phyloP scores from a whole-genome alignment of 176 grass and related monocot genomes.

The Oryza meridionalis region DNA sequence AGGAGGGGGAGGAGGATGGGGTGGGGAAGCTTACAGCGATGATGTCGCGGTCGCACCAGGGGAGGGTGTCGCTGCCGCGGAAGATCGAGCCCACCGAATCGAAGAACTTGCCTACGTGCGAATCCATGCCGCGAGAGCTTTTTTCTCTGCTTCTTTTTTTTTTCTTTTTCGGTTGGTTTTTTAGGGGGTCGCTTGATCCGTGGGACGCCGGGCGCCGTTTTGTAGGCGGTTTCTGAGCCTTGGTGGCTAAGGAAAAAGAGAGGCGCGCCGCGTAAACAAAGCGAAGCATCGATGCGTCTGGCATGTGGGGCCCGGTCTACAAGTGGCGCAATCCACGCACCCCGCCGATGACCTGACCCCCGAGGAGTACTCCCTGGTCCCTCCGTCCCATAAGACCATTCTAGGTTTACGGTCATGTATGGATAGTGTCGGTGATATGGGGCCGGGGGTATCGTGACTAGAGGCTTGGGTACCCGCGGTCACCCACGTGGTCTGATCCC shows the following conservation, averaged over 20 bases:
- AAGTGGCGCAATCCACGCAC: too few species aligned
- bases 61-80: constrained; percentile 66
- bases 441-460: too few species aligned
- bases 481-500: too few species aligned
- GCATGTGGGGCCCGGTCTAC: too few species aligned
- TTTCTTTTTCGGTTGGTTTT: background rate
- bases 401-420: too few species aligned
- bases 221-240: constrained; percentile 19
- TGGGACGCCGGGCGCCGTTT: constrained; percentile 8
- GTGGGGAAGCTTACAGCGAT: constrained; percentile 61
- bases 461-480: too few species aligned
- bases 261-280: background rate
- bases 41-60: constrained; percentile 76
- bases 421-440: too few species aligned
- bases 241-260: background rate
- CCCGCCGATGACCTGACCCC: too few species aligned
- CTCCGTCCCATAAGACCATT: too few species aligned
- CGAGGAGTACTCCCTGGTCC: too few species aligned
- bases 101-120: constrained; percentile 53
- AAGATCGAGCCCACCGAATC: constrained; percentile 81
- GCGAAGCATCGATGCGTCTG: background rate
- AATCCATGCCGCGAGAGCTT: constrained; percentile 42
- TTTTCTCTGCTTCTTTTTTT: background rate
- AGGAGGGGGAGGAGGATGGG: background rate
- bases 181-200: constrained; percentile 29